Evolutionary conservation across 228 moss, liverwort and hornwort genomes (phyloP).

Genomic region (Sphagnum magellanicum): DNA sequence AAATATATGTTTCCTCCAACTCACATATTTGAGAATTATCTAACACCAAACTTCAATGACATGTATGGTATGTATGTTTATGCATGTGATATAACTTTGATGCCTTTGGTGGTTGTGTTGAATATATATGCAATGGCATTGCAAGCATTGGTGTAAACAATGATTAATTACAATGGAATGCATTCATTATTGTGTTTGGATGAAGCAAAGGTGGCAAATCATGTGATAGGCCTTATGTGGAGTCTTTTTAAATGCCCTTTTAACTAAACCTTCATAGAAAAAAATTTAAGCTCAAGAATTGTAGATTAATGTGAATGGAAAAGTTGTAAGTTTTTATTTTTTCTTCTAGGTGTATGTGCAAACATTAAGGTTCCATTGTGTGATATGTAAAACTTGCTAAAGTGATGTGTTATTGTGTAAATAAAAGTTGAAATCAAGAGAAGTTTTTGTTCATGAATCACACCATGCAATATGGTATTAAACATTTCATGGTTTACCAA

Average conservation of each 20-base stretch:
- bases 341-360: background rate
- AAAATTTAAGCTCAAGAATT: background rate
- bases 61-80: no score
- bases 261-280: slow-evolving; percentile 33
- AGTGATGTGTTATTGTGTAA: slow-evolving; percentile 26
- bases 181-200: slow-evolving; percentile 75
- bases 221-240: slow-evolving; percentile 66
- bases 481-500: no score
- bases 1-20: no score
- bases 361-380: no score
- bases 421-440: slow-evolving; percentile 62
- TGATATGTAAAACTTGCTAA: background rate
- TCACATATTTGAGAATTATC: no score
- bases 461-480: background rate
- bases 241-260: slow-evolving; percentile 77
- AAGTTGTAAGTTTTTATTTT: background rate
- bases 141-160: slow-evolving; percentile 68
- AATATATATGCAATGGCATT: background rate
- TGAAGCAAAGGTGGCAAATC: slow-evolving; percentile 85
- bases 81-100: background rate
- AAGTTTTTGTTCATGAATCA: slow-evolving; percentile 52
- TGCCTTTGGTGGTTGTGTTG: background rate
- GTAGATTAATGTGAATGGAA: background rate
- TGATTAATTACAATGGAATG: slow-evolving; percentile 63
- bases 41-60: no score